Conservation (phyloP, 305 asterid genomes). For the Fraxinus greggii region DNA sequence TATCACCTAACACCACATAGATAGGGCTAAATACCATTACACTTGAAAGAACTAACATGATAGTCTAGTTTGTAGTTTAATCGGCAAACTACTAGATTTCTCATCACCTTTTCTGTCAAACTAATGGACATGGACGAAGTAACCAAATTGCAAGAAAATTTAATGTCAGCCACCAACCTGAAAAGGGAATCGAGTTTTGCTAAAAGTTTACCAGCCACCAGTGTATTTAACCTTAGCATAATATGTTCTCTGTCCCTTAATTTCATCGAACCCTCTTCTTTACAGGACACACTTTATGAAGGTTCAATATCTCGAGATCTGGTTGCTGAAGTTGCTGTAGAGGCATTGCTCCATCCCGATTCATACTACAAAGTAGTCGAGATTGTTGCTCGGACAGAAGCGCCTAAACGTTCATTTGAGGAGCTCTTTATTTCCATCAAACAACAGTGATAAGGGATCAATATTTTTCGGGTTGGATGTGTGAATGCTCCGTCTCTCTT, state of each 20-base stretch:
- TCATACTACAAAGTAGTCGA: conserved; percentile 83
- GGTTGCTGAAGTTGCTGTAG: conserved; percentile 91
- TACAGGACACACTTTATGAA: conserved; percentile 77
- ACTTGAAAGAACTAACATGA: neutral
- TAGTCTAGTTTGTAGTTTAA: neutral
- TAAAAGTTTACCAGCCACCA: neutral
- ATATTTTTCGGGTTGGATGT: neutral
- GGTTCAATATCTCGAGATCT: conserved; percentile 91
- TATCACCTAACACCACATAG: no score
- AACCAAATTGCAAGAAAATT: neutral
- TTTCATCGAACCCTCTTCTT: neutral
- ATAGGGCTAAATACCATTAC: no score
- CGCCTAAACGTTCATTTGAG: conserved; percentile 65
- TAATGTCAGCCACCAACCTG: neutral
- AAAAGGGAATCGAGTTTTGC: neutral
- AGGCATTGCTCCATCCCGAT: conserved; percentile 71
- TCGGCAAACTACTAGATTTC: neutral
- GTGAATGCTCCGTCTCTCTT: neutral
- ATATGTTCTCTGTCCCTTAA: neutral
- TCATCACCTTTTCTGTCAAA: neutral
- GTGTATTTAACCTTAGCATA: neutral
- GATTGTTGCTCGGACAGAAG: conserved; percentile 76
- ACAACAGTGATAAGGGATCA: conserved; percentile 41
- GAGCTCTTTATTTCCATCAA: conserved; percentile 73
- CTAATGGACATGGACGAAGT: neutral